Percentiles rank a stretch among this genome's conserved stretches.
Conservation (phyloP, 73 alveolate genomes). For the Paramecium caudatum region DNA sequence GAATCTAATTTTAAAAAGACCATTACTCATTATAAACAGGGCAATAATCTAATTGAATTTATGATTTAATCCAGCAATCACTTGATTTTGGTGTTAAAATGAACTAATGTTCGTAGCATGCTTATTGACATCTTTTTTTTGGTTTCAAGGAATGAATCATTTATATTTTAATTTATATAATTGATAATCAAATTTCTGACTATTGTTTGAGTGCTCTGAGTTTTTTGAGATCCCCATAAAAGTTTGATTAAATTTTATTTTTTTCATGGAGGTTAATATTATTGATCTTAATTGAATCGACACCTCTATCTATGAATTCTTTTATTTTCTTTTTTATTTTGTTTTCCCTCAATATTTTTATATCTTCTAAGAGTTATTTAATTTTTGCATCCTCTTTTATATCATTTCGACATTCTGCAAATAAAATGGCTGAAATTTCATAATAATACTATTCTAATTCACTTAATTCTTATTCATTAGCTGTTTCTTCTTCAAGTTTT, state of each 20-base stretch:
- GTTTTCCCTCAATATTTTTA: neutral
- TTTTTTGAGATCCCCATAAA: slow-evolving; percentile 9
- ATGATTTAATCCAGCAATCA: slow-evolving; percentile 59
- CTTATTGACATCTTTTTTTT: slow-evolving; percentile 45
- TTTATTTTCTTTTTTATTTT: neutral
- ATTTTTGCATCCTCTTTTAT: slow-evolving; percentile 13
- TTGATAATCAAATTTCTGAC: slow-evolving; percentile 23
- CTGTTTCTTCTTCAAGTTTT: slow-evolving; percentile 85
- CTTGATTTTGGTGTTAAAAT: slow-evolving; percentile 7
- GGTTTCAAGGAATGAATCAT: slow-evolving; percentile 41
- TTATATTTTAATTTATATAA: slow-evolving; percentile 46
- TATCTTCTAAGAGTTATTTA: neutral
- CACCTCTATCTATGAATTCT: neutral
- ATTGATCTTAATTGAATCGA: neutral
- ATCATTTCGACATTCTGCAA: slow-evolving; percentile 29
- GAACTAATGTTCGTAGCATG: slow-evolving; percentile 50
- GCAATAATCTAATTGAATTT: slow-evolving; percentile 32
- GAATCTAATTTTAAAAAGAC: neutral
- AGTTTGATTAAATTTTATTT: slow-evolving; percentile 5
- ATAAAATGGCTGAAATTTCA: slow-evolving; percentile 43
- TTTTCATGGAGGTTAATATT: neutral
- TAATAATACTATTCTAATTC: neutral
- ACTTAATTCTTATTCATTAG: neutral
- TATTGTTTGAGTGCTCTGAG: neutral
- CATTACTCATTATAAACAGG: slow-evolving; percentile 54